A percentile compares a stretch with the other conserved stretches of the same genome.
These are phyloP conservation scores for Effrenium voratum DNA, from an alignment of 73 alveolate species.

Conservation along the genomic window DNA sequence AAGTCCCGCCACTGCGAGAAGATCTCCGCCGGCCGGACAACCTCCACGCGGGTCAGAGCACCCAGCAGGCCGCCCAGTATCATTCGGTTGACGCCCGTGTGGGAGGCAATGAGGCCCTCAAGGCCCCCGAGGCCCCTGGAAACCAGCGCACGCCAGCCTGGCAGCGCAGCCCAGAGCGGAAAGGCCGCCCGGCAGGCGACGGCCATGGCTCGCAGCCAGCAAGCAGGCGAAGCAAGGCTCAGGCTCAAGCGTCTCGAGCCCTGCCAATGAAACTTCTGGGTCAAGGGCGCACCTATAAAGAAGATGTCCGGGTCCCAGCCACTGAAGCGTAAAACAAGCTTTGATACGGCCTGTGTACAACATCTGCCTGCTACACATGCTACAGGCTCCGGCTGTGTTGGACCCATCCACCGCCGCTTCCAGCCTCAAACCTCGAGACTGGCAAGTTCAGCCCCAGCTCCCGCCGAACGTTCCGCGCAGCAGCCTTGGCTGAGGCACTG, in stretches of 20 bases:
- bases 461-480: constrained; percentile 47
- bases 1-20: constrained; percentile 41
- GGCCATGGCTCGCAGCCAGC: background rate
- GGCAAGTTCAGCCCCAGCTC: constrained; percentile 59
- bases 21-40: constrained; percentile 56
- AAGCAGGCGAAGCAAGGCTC: background rate
- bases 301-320: background rate
- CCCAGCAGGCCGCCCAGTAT: background rate
- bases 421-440: constrained; percentile 42
- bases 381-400: no score
- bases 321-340: background rate
- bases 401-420: background rate
- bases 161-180: background rate
- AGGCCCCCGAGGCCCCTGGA: background rate
- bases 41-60: background rate
- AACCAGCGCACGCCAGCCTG: background rate
- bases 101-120: no score
- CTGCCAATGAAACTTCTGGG: no score
- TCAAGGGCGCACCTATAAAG: no score
- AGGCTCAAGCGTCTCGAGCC: no score
- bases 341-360: no score
- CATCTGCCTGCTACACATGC: no score
- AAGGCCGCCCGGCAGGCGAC: background rate
- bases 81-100: background rate
- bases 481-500: constrained; percentile 18